Base-by-base conservation (phyloP, 1,139 yeast species). In the Hansenula lynferdii region DNA sequence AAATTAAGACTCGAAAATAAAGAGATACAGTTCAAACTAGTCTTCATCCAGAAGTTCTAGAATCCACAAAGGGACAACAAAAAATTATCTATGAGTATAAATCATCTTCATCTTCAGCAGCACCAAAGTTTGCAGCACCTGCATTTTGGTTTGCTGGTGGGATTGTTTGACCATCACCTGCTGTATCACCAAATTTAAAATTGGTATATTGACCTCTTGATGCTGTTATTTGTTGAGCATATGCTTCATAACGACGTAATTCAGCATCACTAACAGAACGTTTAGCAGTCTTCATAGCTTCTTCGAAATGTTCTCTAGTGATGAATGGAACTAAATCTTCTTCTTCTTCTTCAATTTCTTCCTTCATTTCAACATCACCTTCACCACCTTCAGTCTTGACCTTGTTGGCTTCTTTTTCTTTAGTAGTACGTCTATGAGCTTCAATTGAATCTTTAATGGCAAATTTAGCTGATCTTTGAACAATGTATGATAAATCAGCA, bases 261-360 rank as follows among this genome's bases (percentile, higher is more conserved):
- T 94, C 98, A 34, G 97, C 85, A 61, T 94, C 98, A 34, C 95
- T 82, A 41, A 94, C 98, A 40, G 97, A 89, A 58, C 97, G 85
- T 67, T 89, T 85, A 40, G 98, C 98, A 2, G 97, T 89, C 80
- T 90, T 89, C 98, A 94, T 94, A 37, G 99, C 98, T 70, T 92
- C 98, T 66, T 94, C 96, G 57, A 94, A 87, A 64, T 89, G 96
- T 38, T 83, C 83, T 59, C 85, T 84, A 29, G 96, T 86, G 57
- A 94, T 92, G 65, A 66, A 94, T 56, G 98, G 98, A 54, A 94
- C 98, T 30, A 96, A 37, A 34, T 52, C 55, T 38, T 50, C 57
- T 31, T 50, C 58, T 24, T 49, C 58, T 34, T 92, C 97, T 56
- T 39, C 53, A 42, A 55, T 69, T 37, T 64, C 74, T 43, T 65